Evolutionary conservation across 768 basidiomycete genomes (phyloP).

Genomic region (Candolleomyces eurysporus): DNA sequence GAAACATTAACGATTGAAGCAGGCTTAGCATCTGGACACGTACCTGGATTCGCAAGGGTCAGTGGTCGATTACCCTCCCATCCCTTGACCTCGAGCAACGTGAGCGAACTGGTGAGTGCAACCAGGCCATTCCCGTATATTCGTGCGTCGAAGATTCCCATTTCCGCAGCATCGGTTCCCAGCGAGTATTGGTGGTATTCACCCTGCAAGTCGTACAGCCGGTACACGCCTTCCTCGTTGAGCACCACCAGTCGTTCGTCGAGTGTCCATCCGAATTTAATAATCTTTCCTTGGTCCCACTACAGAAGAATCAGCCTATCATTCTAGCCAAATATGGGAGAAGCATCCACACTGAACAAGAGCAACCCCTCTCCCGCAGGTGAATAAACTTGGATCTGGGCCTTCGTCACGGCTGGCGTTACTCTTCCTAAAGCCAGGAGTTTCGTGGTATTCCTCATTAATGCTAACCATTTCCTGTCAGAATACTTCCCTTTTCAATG

Average conservation of each 20-base stretch:
- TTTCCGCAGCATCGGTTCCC: conserved; percentile 76
- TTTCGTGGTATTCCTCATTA: conserved; percentile 85
- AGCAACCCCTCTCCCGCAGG: conserved; percentile 75
- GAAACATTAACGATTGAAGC: conserved; percentile 6
- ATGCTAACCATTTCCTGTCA: conserved; percentile 44
- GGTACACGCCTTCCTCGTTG: conserved; percentile 90
- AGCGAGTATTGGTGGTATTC: conserved; percentile 86
- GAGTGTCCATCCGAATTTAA: conserved; percentile 82
- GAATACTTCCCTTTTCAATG: not conserved
- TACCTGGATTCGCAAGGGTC: conserved; percentile 72
- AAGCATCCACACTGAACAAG: conserved; percentile 67
- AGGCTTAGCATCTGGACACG: conserved; percentile 16
- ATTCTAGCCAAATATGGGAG: conserved; percentile 9
- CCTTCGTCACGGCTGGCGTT: conserved; percentile 58
- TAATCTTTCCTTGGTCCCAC: conserved; percentile 90
- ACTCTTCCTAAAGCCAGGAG: conserved; percentile 67
- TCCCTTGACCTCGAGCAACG: conserved; percentile 82
- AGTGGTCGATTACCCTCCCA: conserved; percentile 81
- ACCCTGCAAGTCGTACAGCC: conserved; percentile 84
- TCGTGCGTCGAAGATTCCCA: conserved; percentile 81
- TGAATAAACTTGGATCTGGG: conserved; percentile 87
- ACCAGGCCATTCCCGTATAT: conserved; percentile 89
- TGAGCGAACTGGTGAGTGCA: conserved; percentile 72
- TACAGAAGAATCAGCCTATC: conserved; percentile 28
- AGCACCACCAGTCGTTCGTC: conserved; percentile 81